Evolutionary conservation across 192 early-diverging fungal genomes (phyloP).

Genomic region (Tieghemiomyces parasiticus): DNA sequence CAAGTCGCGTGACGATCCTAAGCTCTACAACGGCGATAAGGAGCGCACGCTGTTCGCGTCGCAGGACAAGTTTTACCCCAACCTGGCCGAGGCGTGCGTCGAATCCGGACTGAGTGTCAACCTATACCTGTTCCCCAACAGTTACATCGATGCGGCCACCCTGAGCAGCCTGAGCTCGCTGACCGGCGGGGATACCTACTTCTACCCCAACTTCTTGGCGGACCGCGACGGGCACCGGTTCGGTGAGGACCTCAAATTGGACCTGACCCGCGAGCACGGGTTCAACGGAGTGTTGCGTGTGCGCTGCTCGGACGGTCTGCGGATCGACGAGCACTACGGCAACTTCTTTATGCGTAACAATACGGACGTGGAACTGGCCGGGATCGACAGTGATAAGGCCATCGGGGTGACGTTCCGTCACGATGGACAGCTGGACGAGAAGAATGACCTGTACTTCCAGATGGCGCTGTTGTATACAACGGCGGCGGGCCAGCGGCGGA

Average conservation of each 20-base stretch:
- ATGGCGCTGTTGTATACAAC: conserved; percentile 92
- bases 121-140: conserved; percentile 77
- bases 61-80: conserved; percentile 73
- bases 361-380: conserved; percentile 85
- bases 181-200: conserved; percentile 77
- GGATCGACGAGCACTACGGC: conserved; percentile 75
- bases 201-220: conserved; percentile 70
- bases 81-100: conserved; percentile 68
- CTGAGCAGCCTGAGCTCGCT: conserved; percentile 54
- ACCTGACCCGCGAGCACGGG: conserved; percentile 64
- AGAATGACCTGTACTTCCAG: conserved; percentile 72
- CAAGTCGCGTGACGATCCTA: conserved; percentile 76
- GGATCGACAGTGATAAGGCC: conserved; percentile 70
- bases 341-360: conserved; percentile 87
- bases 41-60: conserved; percentile 77
- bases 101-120: conserved; percentile 73
- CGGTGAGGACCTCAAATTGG: conserved; percentile 51
- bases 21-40: conserved; percentile 83
- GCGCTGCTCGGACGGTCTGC: conserved; percentile 79
- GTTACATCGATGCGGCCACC: conserved; percentile 84
- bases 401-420: conserved; percentile 71
- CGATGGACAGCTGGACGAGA: conserved; percentile 81
- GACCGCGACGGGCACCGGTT: conserved; percentile 56
- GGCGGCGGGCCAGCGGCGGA: conserved; percentile 67
- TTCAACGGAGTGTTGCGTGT: conserved; percentile 78